Base-by-base conservation (phyloP, 1,139 yeast genomes). In the Lodderomyces beijingensis region DNA sequence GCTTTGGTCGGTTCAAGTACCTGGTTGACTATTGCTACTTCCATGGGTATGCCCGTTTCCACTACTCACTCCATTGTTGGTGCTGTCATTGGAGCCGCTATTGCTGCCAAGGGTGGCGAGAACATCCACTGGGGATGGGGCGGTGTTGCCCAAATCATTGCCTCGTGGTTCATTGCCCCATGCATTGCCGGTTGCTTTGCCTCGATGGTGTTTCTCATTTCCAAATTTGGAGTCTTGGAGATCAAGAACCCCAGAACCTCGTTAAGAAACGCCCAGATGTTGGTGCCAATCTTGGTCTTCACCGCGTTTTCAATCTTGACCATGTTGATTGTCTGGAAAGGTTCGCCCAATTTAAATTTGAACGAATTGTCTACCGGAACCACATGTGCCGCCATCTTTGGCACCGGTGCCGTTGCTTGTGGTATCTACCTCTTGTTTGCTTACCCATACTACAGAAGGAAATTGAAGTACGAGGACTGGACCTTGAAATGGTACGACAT, bases 131-230 rank as follows among this genome's bases (percentile, higher is more conserved):
- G 91, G 91, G 89, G 87, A 16, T 82, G 89, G 91, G 40, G 45
- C 13, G 87, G 88, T 27, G 81, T 82, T 39, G 55, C 84, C 2
- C 82, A 79, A 55, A 81, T 81, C 44, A 74, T 79, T 43, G 91
- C 91, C 3, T 78, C 88, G 9, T 82, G 91, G 89, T 79, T 79
- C 50, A 77, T 82, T 59, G 88, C 91, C 10, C 91, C 93, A n/a
- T 54, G 67, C 12, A 62, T 82, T 41, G 82, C 89, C 13, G 89
- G 88, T 45, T 47, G 55, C 20, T 72, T 83, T 45, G 79, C 86
- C 3, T 57, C 83, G 4, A 58, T 73, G 30, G 57, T 77, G 35
- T 82, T 79, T 54, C 57, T 79, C 40, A 55, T 75, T 35, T 71
- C 82, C 38, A 83, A 82, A 55, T 79, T 51, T 47, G 47, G 55